A percentile compares a stretch with the other conserved stretches of the same genome.
These are phyloP conservation scores for Fusarium sp. DNA, from an alignment of 2,329 filamentous ascomycete species.

Conservation along the genomic window DNA sequence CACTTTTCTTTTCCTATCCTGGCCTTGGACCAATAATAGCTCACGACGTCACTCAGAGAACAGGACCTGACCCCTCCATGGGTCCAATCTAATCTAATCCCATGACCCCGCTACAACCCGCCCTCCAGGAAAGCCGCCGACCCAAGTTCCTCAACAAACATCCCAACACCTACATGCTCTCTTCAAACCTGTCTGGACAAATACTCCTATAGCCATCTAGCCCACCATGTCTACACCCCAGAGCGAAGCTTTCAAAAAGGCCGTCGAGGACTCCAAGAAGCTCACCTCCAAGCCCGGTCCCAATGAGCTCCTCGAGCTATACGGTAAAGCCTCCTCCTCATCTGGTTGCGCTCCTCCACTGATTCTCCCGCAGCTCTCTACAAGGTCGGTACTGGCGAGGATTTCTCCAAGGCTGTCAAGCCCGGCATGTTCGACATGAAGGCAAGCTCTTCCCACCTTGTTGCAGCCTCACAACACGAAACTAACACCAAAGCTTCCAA, in stretches of 20 bases:
- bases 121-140: constrained; percentile 24
- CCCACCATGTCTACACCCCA: constrained; percentile 54
- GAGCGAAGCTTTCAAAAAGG: constrained; percentile 62
- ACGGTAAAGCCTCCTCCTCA: constrained; percentile 54
- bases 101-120: constrained; percentile 41
- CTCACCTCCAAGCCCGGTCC: constrained; percentile 70
- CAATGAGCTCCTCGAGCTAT: constrained; percentile 71
- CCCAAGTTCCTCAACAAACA: constrained; percentile 38
- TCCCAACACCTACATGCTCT: constrained; percentile 30
- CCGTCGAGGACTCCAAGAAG: constrained; percentile 71
- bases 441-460: constrained; percentile 50
- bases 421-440: constrained; percentile 78
- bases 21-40: constrained; percentile 18
- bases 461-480: neutral
- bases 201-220: neutral
- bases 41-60: constrained; percentile 29
- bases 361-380: constrained; percentile 57
- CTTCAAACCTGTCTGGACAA: neutral
- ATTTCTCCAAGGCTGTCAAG: constrained; percentile 62
- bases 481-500: constrained; percentile 22
- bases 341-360: neutral
- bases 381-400: constrained; percentile 67
- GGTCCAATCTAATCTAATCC: constrained; percentile 15
- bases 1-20: neutral
- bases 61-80: constrained; percentile 27